Evolutionary conservation across 2,329 filamentous ascomycete species (phyloP), one percentile per base, ranked within the genome.

Genomic region (Verticillium tricorpus): DNA sequence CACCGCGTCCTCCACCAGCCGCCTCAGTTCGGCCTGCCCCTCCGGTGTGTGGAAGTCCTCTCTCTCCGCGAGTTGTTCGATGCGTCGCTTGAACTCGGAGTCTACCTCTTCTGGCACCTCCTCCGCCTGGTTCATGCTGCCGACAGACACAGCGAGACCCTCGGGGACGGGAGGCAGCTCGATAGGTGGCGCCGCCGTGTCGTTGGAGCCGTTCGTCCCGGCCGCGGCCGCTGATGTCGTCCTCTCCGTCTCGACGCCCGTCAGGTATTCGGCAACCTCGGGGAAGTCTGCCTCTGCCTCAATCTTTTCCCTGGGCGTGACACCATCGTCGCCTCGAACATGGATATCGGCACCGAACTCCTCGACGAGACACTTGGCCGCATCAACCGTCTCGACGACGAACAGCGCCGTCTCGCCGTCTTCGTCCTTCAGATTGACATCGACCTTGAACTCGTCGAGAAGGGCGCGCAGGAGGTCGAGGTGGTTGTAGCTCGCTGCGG

Each of bases 321-420:
- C 78, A 3, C 91, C 93, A 17, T 96, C 92, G 25, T 82, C 78
- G 66, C 95, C 93, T 67, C 78, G 82, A 63, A 89, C 80, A 22
- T 76, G 77, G 40, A 85, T 74, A 68, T 96, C 87, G 35, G 90
- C 85, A 5, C 88, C 86, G 3, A 98, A 80, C 74, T 97, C 92
- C 70, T 96, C 92, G 3, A 98, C 85, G 8, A 99, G 80, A 59
- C 89, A 85, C 68, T 85, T 86, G 22, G 94, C 94, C 54, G 92
- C 89, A 4, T 91, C 88, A 57, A 90, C 80, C 0, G 87, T 91
- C 76, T 99, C 95, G 32, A 89, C 87, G n/a, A 93, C 92, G 71
- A 97, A 99, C 5, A 99, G 81, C n/a, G 94, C 90, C 1, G 94
- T 97, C 77, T 99, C 95, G 61, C 88, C 86, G 73, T 99, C 95